Evolutionary conservation across 129 eudicot species (phyloP).

Genomic region (Centrapalus pauciflorus): DNA sequence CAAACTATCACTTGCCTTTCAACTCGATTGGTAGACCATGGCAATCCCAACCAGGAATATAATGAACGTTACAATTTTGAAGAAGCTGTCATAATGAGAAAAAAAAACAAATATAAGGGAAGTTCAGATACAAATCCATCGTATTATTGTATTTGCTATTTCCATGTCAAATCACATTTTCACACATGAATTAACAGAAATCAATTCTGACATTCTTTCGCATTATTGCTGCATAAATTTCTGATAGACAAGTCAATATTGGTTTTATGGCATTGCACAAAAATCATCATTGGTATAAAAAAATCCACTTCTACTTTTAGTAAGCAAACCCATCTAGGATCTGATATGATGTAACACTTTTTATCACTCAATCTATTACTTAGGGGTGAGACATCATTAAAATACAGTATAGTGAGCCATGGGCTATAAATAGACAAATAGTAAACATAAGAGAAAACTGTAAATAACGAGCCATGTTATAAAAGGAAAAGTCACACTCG

Average conservation of each 20-base stretch:
- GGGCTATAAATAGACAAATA: not conserved
- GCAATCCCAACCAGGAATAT: slow-evolving; percentile 99
- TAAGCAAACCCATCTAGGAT: not conserved
- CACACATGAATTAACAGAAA: no score
- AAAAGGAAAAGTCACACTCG: no score
- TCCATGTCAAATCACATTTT: not conserved
- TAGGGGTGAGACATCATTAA: not conserved
- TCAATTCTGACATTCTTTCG: no score
- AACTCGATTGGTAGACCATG: slow-evolving; percentile 97
- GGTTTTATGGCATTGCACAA: no score
- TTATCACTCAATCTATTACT: not conserved
- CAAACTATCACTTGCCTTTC: slow-evolving; percentile 59
- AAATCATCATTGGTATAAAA: no score
- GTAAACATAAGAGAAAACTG: not conserved
- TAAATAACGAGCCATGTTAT: no score
- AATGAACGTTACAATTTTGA: slow-evolving; percentile 71
- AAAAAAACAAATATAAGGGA: not conserved
- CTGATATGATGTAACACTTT: not conserved
- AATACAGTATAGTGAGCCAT: not conserved
- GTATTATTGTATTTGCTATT: not conserved
- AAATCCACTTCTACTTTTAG: no score
- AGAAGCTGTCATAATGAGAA: slow-evolving; percentile 70
- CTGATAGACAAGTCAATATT: no score
- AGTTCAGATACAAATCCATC: not conserved
- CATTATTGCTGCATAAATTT: no score